Base-by-base conservation (phyloP, 306 rosid genomes). In the Lotus japonicus region DNA sequence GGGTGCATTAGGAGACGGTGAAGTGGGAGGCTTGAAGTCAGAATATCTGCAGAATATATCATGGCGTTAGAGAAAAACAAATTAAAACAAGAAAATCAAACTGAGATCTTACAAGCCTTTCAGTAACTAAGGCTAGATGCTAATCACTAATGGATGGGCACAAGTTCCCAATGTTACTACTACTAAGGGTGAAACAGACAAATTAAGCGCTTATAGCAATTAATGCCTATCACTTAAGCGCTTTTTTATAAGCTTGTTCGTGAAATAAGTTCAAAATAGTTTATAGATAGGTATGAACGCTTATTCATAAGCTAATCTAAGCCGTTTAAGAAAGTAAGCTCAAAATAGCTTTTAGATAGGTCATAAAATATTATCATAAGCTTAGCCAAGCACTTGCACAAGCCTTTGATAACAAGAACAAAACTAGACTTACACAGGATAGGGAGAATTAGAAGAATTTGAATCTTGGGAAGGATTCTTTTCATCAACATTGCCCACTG, bases 21-120 rank as follows among this genome's bases (percentile, higher is more conserved):
- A 85, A 52, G 88, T 63, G 15, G 97, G 91, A 64, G 96, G 96
- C 89, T 91, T 91, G 13, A 91, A 77, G 72, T 87, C 84, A 56
- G 85, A 77, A 26, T 91, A 88, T 49, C 97, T 91, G 71, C 73
- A 81, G 62, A 31, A 39, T 13, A 54, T 4, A 64, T 23, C 52
- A 50, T 44, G 66, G 50, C 67, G 18, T 55, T 45, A 63, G 48
- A 16, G 50, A 35, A 31, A 31, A 31, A 68, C 28, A 48, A 21
- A n/a, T n/a, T n/a, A n/a, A 43, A 48, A 73, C 65, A 62, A 48
- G 64, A 70, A 65, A 45, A 77, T 23, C 38, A 49, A 61, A 61
- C 23, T 35, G 17, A 15, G 43, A n/a, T 43, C 58, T n/a, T 46
- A 12, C 58, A 33, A 35, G 67, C 11, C 68, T 45, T 41, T 28